Percentiles rank a stretch among this genome's conserved stretches.
Conservation (phyloP, 1,284 basidiomycete genomes). For the Xerocomus minutiporus region DNA sequence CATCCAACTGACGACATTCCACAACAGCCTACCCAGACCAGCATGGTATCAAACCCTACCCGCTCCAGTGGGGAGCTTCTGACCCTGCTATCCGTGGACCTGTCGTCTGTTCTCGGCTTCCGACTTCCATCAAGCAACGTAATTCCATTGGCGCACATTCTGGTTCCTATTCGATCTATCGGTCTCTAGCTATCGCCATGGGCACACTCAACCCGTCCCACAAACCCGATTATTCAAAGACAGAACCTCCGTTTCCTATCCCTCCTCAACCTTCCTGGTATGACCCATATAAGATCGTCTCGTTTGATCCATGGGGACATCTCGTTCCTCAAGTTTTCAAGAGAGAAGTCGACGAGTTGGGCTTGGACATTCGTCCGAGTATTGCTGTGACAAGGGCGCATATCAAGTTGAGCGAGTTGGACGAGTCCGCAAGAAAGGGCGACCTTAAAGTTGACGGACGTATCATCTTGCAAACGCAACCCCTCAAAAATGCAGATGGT, state of each 20-base stretch:
- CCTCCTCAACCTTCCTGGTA: conserved; percentile 81
- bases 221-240: conserved; percentile 83
- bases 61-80: conserved; percentile 78
- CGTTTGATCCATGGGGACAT: conserved; percentile 94
- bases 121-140: conserved; percentile 80
- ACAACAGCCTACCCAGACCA: conserved; percentile 65
- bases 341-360: conserved; percentile 57
- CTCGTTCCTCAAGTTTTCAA: conserved; percentile 78
- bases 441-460: conserved; percentile 79
- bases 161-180: conserved; percentile 93
- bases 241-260: conserved; percentile 85
- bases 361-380: conserved; percentile 81
- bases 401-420: conserved; percentile 89
- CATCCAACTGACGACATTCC: conserved; percentile 8
- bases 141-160: conserved; percentile 94
- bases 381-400: conserved; percentile 88
- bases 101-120: conserved; percentile 84
- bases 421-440: conserved; percentile 74
- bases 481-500: conserved; percentile 60
- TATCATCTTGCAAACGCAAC: conserved; percentile 67
- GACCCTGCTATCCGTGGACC: conserved; percentile 73
- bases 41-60: conserved; percentile 71
- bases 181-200: conserved; percentile 88
- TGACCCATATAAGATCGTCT: conserved; percentile 81
- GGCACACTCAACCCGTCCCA: conserved; percentile 82